Base-by-base conservation (phyloP, 2,329 filamentous ascomycete species). In the Penicillium sp. region DNA sequence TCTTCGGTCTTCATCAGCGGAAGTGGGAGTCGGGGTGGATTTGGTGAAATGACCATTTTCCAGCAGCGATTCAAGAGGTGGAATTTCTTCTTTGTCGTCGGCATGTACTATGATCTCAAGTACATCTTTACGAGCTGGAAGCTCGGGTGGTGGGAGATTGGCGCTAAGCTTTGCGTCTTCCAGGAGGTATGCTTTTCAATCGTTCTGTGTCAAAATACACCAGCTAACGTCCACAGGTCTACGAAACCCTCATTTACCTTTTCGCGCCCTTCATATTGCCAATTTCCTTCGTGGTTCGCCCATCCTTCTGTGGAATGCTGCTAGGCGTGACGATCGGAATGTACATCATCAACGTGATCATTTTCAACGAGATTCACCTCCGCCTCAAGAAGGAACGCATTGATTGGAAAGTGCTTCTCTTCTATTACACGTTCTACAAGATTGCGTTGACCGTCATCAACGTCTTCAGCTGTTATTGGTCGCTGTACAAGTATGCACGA, bases 21-120 rank as follows among this genome's bases (percentile, higher is more conserved):
- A 4, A 69, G 73, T 8, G 73, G 71, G 4, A 68, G 67, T 6
- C 70, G 79, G 18, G 79, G 78, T 40, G 79, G 79, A 0, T 82
- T 79, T 50, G 79, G 79, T 9, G 79, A 82, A 61, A 81, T 79
- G 77, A 81, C 79, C 0, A 74, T 82, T n/a, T 80, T 77, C 65
- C 75, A 75, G 54, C 79, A 82, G 61, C 70, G 79, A 1, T 81
- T 82, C 60, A 72, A 73, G 47, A 67, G 79, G 13, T 81, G 79
- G 79, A 81, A 81, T 47, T 81, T 81, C 66, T 81, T 82, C 67
- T 78, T 80, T 49, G 75, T 80, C 2, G 77, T 77, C 39, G 74
- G 79, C 13, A 72, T 81, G 63, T 80, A 71, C 62, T 77, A 80
- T 60, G 77, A 81, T 58, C 64, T 79, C 59, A 60, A 64, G 4